A percentile compares a stretch with the other conserved stretches of the same genome.
Evolutionary conservation across 148 eudicot genomes (phyloP).

Genomic region (Fagopyrum homotropicum): DNA sequence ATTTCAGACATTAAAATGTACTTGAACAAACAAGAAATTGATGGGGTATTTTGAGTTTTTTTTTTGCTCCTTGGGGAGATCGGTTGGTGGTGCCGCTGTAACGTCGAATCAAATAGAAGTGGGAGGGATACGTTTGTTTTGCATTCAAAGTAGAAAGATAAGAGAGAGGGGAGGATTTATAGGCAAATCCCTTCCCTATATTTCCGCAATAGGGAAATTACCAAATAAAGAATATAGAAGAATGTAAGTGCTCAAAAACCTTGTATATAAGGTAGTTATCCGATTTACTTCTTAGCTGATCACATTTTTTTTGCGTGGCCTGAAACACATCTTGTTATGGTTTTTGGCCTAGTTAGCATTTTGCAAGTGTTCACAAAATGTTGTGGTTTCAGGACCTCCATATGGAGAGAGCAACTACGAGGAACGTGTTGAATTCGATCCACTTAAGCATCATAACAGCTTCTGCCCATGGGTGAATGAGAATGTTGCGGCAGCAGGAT

Average conservation of each 20-base stretch:
- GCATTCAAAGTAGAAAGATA: background rate
- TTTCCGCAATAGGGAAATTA: too few species aligned
- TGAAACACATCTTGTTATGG: background rate
- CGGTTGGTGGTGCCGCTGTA: too few species aligned
- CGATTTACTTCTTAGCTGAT: background rate
- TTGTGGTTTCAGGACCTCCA: constrained; percentile 53
- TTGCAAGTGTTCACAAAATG: background rate
- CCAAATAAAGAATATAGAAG: too few species aligned
- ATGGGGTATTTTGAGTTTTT: too few species aligned
- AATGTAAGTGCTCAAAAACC: too few species aligned
- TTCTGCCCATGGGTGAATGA: constrained; percentile 99
- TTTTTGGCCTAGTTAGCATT: background rate
- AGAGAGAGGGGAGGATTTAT: background rate
- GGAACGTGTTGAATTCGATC: constrained; percentile 80
- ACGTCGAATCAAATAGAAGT: too few species aligned
- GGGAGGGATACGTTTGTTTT: too few species aligned
- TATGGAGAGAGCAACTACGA: constrained; percentile 85
- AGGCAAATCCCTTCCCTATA: background rate
- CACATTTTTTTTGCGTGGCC: background rate
- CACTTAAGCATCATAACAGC: constrained; percentile 83
- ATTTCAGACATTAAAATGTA: too few species aligned
- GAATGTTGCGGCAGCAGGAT: constrained; percentile 96
- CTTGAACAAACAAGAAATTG: too few species aligned
- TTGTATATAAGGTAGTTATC: too few species aligned
- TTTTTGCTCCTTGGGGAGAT: too few species aligned